Conservation (phyloP, 2,329 filamentous ascomycete species). For the Tolypocladium endophyticum region DNA sequence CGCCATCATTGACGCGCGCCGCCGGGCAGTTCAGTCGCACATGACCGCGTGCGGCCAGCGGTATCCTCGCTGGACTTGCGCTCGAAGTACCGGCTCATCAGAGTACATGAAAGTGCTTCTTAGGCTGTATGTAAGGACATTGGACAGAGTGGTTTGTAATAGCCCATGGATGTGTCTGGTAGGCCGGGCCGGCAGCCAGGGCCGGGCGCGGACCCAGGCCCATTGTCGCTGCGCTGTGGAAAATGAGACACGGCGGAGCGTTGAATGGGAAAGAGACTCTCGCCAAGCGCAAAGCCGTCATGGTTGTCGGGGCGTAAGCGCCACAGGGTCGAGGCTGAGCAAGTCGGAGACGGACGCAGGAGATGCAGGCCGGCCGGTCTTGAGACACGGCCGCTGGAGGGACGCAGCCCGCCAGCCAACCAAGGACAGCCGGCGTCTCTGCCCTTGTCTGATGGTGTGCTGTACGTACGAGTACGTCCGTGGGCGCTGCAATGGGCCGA, state of each 20-base stretch:
- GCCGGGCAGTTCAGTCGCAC: background rate
- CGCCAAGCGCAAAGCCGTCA: background rate
- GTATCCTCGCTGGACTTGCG: background rate
- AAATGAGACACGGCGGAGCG: slow-evolving; percentile 1
- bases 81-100: background rate
- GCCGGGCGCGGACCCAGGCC: background rate
- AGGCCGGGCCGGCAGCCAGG: background rate
- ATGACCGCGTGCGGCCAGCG: background rate
- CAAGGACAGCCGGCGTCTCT: background rate
- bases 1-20: background rate
- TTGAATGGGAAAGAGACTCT: background rate
- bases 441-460: background rate
- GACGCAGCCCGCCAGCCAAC: background rate
- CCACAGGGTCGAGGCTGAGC: background rate
- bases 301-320: background rate
- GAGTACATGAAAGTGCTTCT: background rate
- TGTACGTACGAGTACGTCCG: background rate
- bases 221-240: background rate
- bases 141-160: no score
- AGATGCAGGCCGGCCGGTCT: background rate
- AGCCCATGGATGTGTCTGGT: background rate
- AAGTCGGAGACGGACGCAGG: background rate
- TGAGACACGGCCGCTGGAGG: background rate
- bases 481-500: background rate
- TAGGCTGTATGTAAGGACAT: no score